Evolutionary conservation across 495 filamentous ascomycete genomes (phyloP), one percentile per base, ranked within the genome.

Genomic region (Schizothecium vesticola): DNA sequence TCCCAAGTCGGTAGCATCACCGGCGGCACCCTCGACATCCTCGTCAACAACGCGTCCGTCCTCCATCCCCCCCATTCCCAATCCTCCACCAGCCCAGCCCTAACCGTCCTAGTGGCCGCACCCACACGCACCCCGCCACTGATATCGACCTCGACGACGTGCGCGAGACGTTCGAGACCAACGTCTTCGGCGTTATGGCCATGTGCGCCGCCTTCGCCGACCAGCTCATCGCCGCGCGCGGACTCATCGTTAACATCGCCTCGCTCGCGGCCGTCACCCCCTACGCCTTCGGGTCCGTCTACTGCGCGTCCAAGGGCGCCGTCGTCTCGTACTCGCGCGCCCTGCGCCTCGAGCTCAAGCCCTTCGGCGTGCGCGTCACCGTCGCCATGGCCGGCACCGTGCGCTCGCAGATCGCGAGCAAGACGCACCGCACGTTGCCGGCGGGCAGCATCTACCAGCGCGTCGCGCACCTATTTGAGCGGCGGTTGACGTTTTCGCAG

Each of bases 21-120:
- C 0, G 81, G 80, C 62, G 86, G 86, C 12, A 84, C 73, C 62
- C 78, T 91, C n/a, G 85, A 90, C 73, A 84, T 85, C 63, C 80
- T 91, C 21, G 82, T 92, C 65, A 92, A 92, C 74, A 91, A 91
- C 72, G 88, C 88, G 82, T 84, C 59, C 55, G 82, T 73, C 22
- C 24, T 28, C 22, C 24, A 3, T 21, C 19, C 74, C 22, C 24
- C 28, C n/a, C 24, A 9, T 23, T 21, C 25, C 59, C 16, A 13
- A 64, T 59, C 12, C 59, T 64, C 19, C 65, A 5, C 58, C 12
- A 59, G 3, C 55, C 33, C 7, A 43, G 25, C 21, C 16, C 22
- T 29, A 33, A 25, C 23, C 57, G 19, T 26, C 19, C 29, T 64
- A 83, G 81, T 21, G 88, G 88, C 26, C 80, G 78, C 58, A 81